Conservation (phyloP, 1,284 basidiomycete species). For the Leucocoprinus gongylophorus region DNA sequence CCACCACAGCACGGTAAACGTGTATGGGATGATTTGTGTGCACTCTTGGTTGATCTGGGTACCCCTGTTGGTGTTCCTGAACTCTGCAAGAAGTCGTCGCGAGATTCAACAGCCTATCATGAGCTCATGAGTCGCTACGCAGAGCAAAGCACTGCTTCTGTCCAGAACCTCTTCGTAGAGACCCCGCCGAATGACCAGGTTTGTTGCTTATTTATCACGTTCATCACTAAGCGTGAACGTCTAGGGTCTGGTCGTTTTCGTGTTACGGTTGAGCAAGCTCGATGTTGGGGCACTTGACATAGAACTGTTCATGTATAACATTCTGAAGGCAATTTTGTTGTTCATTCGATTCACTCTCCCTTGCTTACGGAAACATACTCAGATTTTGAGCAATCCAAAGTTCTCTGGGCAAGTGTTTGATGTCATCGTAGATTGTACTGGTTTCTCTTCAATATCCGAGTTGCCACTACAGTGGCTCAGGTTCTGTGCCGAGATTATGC, state of each 20-base stretch:
- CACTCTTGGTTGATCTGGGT: slow-evolving; percentile 70
- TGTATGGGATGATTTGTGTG: slow-evolving; percentile 72
- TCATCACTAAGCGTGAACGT: not conserved
- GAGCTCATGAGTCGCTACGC: slow-evolving; percentile 67
- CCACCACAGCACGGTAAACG: slow-evolving; percentile 59
- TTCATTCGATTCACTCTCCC: not conserved
- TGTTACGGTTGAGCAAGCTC: slow-evolving; percentile 59
- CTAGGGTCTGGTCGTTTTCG: slow-evolving; percentile 54
- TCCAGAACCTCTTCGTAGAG: slow-evolving; percentile 66
- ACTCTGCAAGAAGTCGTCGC: slow-evolving; percentile 42
- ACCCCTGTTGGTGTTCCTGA: slow-evolving; percentile 61
- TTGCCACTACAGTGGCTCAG: slow-evolving; percentile 79
- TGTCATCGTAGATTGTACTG: slow-evolving; percentile 78
- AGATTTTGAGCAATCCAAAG: slow-evolving; percentile 29
- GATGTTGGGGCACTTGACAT: slow-evolving; percentile 82
- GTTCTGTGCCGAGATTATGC: slow-evolving; percentile 72
- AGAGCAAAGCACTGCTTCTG: slow-evolving; percentile 54
- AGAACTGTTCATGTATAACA: slow-evolving; percentile 77
- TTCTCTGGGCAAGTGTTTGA: slow-evolving; percentile 55
- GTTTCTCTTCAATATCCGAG: slow-evolving; percentile 70
- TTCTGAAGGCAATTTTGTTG: slow-evolving; percentile 56
- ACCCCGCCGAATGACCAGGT: slow-evolving; percentile 32
- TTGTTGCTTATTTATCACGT: not conserved
- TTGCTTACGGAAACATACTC: slow-evolving; percentile 22
- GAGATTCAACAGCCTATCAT: slow-evolving; percentile 53